Percentiles rank a stretch among this genome's conserved stretches.
Evolutionary conservation across 805 yeast genomes (phyloP).

Genomic region (Jamesozyma piceae): DNA sequence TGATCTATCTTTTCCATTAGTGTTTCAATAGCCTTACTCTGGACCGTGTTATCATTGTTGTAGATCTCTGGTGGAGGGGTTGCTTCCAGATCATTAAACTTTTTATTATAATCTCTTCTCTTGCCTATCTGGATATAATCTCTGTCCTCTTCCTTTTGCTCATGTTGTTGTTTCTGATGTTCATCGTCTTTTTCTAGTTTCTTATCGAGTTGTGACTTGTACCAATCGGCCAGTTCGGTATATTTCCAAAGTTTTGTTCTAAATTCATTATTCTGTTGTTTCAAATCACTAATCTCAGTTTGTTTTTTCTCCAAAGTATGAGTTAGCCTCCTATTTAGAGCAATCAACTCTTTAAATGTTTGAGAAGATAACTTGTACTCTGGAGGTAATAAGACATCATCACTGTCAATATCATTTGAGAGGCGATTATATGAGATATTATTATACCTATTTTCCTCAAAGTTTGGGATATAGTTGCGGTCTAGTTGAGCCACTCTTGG

Average conservation of each 20-base stretch:
- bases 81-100: background rate
- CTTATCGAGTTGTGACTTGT: constrained; percentile 13
- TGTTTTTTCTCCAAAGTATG: constrained; percentile 26
- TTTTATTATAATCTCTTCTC: constrained; percentile 6
- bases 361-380: constrained; percentile 31
- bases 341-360: constrained; percentile 32
- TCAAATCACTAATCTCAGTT: constrained; percentile 6
- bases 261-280: constrained; percentile 3
- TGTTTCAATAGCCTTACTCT: background rate
- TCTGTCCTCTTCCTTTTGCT: background rate
- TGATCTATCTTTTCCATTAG: constrained; percentile 2
- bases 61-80: background rate
- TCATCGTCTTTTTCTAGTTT: background rate
- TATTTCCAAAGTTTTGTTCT: constrained; percentile 9
- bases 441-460: constrained; percentile 1
- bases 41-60: background rate
- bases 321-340: constrained; percentile 31
- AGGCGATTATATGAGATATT: no score
- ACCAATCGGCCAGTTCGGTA: constrained; percentile 10
- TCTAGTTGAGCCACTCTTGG: constrained; percentile 2
- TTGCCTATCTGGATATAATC: constrained; percentile 21
- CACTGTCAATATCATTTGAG: background rate
- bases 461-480: background rate
- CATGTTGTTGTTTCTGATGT: constrained; percentile 8
- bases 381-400: constrained; percentile 26